A percentile compares a stretch with the other conserved stretches of the same genome.
These are phyloP conservation scores for Macadamia integrifolia DNA, from an alignment of 164 flowering plant genomes.

Conservation along the genomic window DNA sequence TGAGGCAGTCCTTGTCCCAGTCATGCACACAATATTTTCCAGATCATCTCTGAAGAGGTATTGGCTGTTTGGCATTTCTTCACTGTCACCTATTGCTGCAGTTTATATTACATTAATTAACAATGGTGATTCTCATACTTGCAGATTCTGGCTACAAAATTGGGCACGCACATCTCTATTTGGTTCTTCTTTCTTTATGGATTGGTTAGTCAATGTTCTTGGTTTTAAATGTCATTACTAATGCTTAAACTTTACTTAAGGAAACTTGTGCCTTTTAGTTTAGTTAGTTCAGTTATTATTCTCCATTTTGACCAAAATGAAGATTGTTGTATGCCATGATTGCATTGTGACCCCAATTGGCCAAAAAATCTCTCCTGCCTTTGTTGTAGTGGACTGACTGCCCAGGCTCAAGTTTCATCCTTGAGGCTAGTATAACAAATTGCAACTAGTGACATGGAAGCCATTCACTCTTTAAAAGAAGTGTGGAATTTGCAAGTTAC, in stretches of 20 bases:
- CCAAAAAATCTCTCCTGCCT: no score
- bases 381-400: no score
- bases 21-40: conserved; percentile 63
- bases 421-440: no score
- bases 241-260: neutral
- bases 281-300: neutral
- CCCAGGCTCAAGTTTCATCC: no score
- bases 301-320: neutral
- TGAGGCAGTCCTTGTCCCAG: conserved; percentile 87
- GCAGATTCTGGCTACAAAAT: conserved; percentile 92
- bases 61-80: conserved; percentile 1
- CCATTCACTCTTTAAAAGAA: no score
- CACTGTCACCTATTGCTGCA: neutral
- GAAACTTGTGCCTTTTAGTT: neutral
- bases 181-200: conserved; percentile 56
- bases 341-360: no score
- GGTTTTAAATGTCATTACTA: neutral
- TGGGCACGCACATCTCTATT: conserved; percentile 68
- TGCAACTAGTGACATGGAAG: no score
- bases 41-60: conserved; percentile 79
- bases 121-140: conserved; percentile 8
- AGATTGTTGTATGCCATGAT: no score
- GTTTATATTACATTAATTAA: neutral
- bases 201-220: conserved; percentile 52
- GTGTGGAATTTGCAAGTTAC: no score